phyloP scores from a whole-genome alignment of 257 asterid species.

The Salvia splendens region DNA sequence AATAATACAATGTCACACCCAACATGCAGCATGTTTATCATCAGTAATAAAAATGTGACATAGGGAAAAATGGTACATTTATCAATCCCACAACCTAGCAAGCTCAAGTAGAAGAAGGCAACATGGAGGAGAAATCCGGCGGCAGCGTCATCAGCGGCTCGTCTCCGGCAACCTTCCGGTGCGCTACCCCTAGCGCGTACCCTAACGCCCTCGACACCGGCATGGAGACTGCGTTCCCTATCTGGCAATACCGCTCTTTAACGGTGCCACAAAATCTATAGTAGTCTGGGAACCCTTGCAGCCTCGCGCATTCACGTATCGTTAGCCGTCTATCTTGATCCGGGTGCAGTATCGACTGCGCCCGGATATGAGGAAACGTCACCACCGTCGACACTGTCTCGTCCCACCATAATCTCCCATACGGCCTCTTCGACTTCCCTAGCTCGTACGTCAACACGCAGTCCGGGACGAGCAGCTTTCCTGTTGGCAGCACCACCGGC shows the following conservation, averaged over 20 bases:
- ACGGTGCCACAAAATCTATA: constrained; percentile 67
- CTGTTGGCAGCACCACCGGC: constrained; percentile 64
- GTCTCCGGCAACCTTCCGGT: constrained; percentile 51
- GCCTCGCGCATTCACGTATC: constrained; percentile 73
- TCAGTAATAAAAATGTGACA: no score
- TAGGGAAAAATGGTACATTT: no score
- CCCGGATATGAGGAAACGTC: constrained; percentile 58
- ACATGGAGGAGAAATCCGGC: constrained; percentile 48
- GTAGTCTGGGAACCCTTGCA: constrained; percentile 91
- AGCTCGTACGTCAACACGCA: constrained; percentile 49
- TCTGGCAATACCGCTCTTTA: constrained; percentile 69
- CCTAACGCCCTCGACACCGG: constrained; percentile 81
- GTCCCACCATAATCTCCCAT: constrained; percentile 90
- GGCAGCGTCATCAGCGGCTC: constrained; percentile 65
- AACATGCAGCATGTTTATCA: no score
- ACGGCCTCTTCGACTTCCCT: constrained; percentile 78
- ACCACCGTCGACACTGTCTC: constrained; percentile 78
- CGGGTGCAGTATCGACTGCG: constrained; percentile 68
- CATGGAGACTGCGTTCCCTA: constrained; percentile 83
- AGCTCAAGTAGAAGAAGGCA: constrained; percentile 24
- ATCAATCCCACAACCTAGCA: no score
- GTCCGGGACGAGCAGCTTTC: constrained; percentile 65
- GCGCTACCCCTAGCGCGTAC: constrained; percentile 74
- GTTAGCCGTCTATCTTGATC: constrained; percentile 84
- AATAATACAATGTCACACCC: no score